Evolutionary conservation across 2,329 filamentous ascomycete species (phyloP).

Genomic region (Sclerotinia glacialis): DNA sequence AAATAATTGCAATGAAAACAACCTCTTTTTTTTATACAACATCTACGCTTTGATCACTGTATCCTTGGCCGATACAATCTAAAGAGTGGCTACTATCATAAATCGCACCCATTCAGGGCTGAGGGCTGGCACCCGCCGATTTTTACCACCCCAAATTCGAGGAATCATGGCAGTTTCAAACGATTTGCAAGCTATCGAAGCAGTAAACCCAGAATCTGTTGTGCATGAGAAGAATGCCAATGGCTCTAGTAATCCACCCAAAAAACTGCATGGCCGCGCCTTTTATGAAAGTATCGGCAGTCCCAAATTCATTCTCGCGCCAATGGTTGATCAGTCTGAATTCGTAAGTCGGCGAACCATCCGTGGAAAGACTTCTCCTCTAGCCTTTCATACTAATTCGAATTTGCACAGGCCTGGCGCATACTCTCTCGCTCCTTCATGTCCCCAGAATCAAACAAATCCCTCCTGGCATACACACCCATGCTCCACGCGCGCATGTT

Average conservation of each 20-base stretch:
- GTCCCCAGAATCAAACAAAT: conserved; percentile 58
- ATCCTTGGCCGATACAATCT: not conserved
- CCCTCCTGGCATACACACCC: conserved; percentile 83
- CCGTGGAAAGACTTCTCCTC: not conserved
- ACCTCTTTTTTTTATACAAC: not conserved
- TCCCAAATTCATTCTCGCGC: conserved; percentile 85
- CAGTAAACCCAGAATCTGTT: not conserved
- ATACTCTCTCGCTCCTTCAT: conserved; percentile 94
- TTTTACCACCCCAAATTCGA: conserved; percentile 21
- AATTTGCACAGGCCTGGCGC: conserved; percentile 74
- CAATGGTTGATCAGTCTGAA: conserved; percentile 98
- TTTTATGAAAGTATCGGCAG: conserved; percentile 96
- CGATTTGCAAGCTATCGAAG: conserved; percentile 23
- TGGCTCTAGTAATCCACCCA: not conserved
- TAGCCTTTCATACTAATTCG: conserved; percentile 16
- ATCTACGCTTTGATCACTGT: not conserved
- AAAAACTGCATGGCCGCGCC: conserved; percentile 75
- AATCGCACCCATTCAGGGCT: conserved; percentile 25
- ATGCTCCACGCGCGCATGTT: conserved; percentile 96
- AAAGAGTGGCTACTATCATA: conserved; percentile 31
- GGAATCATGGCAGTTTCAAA: conserved; percentile 28
- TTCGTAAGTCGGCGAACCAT: conserved; percentile 64
- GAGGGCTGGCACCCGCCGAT: conserved; percentile 38
- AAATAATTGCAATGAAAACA: not conserved
- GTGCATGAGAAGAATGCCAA: conserved; percentile 15